Evolutionary conservation across 2,329 filamentous ascomycete genomes (phyloP), one percentile per base, ranked within the genome.

Genomic region (Macrophomina tecta): DNA sequence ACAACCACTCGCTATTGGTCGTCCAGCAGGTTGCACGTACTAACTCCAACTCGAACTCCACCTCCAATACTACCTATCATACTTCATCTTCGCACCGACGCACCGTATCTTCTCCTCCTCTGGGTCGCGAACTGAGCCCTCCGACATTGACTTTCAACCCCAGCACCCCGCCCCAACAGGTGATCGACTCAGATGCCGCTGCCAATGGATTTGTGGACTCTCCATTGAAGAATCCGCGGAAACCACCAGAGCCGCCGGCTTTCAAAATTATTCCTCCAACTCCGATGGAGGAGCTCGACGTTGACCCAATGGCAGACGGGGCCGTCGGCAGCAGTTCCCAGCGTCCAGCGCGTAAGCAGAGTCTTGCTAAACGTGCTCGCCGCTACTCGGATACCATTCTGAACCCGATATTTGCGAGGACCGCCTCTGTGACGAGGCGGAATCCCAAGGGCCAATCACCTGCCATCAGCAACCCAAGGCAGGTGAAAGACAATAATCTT

Each of bases 1-100:
- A 87, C 74, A 90, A 90, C 69, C 79, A 86, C 51, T 89, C 86
- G 6, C 76, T 90, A 5, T 78, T 89, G n/a, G 76, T 90, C n/a
- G 85, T 90, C n/a, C 85, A 90, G 70, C 84, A 86, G 65, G 66
- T 74, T 16, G 73, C 78, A 6, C 74, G 76, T 3, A 70, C 71
- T 12, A 76, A 71, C 42, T 72, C 73, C 0, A 69, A 75, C n/a
- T 63, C 53, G 16, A 52, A 38, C 40, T 68, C 52, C 56, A 65
- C 32, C 30, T 65, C 63, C 34, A 49, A 36, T 12, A 16, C 58
- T 9, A 49, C 30, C 11, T 55, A 55, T 23, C 52, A 55, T 23
- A 36, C 58, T 16, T 28, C 58, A 16, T 34, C 56, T 3, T 46
- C 56, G 9, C 63, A 38, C 23, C 48, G 49, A 5, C 63, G 63